A percentile compares a stretch with the other conserved stretches of the same genome.
Evolutionary conservation across 305 asterid genomes (phyloP).

Genomic region (Solanum hybrid): DNA sequence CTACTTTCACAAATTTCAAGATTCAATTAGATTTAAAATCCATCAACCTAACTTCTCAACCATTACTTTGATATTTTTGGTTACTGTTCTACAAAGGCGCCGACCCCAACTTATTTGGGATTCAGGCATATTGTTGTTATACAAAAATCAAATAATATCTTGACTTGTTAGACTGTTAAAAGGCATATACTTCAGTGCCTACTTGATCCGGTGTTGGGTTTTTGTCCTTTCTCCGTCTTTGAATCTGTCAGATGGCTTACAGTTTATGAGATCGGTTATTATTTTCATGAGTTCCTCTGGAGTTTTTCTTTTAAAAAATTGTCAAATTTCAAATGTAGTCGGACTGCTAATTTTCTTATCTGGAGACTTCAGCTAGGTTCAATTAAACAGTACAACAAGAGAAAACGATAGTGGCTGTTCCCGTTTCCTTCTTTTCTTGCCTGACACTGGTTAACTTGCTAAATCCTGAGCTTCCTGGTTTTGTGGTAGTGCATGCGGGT

Average conservation of each 20-base stretch:
- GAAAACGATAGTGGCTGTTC: background rate
- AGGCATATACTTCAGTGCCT: background rate
- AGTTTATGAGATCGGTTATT: background rate
- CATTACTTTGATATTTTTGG: background rate
- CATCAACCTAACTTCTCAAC: background rate
- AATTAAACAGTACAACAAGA: background rate
- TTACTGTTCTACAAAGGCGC: background rate
- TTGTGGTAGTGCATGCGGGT: background rate
- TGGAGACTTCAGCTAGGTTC: background rate
- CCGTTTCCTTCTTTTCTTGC: background rate
- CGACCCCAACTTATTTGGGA: background rate
- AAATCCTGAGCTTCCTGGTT: background rate
- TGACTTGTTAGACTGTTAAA: background rate
- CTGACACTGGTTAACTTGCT: background rate
- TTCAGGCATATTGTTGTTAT: background rate
- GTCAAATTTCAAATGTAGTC: background rate
- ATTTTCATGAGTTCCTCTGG: background rate
- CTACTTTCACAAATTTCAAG: background rate
- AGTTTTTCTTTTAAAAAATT: background rate
- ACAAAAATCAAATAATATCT: background rate
- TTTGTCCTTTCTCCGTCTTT: background rate
- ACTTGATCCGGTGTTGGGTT: background rate
- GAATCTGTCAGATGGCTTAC: background rate
- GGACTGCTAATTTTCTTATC: background rate
- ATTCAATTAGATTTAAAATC: background rate